Conservation (phyloP, 2,329 filamentous ascomycete species). For the Xylariaceae sp. region DNA sequence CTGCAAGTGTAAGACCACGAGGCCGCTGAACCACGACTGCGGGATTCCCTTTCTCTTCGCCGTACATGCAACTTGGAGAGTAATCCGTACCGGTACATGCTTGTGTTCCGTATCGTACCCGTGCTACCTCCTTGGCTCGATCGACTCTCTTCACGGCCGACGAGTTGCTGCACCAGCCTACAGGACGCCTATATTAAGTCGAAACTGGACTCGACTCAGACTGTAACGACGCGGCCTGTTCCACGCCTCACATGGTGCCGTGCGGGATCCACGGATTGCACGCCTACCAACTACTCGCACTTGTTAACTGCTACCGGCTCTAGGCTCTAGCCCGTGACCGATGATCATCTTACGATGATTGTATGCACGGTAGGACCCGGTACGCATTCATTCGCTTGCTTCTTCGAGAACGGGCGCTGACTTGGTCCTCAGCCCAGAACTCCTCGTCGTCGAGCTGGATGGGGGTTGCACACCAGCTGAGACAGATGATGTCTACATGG, state of each 20-base stretch:
- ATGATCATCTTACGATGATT: neutral
- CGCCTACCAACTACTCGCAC: too few species aligned
- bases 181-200: too few species aligned
- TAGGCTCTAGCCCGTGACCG: neutral
- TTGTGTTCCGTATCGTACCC: neutral
- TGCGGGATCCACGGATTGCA: neutral
- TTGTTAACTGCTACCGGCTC: too few species aligned
- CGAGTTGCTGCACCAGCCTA: too few species aligned
- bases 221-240: neutral
- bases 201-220: neutral
- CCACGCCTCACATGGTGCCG: neutral
- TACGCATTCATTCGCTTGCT: neutral
- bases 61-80: neutral
- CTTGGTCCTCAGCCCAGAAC: neutral
- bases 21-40: neutral
- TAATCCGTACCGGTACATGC: neutral
- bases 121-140: neutral
- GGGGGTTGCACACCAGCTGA: slow-evolving; percentile 16
- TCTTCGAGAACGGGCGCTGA: neutral
- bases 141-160: neutral
- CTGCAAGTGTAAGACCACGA: slow-evolving; percentile 2
- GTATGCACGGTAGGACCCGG: neutral
- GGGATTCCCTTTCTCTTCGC: neutral
- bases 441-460: neutral
- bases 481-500: slow-evolving; percentile 12